A percentile compares a stretch with the other conserved stretches of the same genome.
phyloP scores from a whole-genome alignment of 495 filamentous ascomycete genomes.

The Pseudomonodictys pantanalensis region DNA sequence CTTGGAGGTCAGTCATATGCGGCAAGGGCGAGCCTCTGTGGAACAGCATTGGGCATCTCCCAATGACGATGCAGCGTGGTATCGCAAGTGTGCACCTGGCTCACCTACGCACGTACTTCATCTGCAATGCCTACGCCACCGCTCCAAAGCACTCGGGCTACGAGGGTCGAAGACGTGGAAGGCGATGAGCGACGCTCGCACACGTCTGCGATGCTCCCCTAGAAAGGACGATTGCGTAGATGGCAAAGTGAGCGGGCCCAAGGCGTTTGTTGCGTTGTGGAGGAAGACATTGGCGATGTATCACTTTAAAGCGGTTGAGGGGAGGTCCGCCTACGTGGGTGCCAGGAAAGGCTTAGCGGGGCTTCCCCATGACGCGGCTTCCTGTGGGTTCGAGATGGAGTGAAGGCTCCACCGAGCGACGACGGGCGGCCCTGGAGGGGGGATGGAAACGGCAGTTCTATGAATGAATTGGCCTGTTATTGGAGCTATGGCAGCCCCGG shows the following conservation, averaged over 20 bases:
- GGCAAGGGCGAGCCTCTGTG: too few species aligned
- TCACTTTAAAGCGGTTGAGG: not conserved
- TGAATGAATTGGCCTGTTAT: too few species aligned
- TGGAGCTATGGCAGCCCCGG: too few species aligned
- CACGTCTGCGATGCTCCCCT: not conserved
- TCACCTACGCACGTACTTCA: not conserved
- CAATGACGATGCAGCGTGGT: not conserved
- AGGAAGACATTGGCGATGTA: not conserved
- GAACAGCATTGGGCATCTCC: too few species aligned
- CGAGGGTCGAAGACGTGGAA: not conserved
- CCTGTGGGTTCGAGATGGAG: too few species aligned
- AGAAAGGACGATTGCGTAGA: not conserved
- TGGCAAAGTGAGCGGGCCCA: not conserved
- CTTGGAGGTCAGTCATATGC: too few species aligned
- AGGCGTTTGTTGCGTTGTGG: not conserved
- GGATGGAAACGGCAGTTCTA: too few species aligned
- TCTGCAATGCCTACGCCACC: too few species aligned
- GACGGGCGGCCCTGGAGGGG: too few species aligned
- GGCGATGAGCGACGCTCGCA: not conserved
- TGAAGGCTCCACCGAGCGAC: too few species aligned
- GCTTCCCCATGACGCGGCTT: too few species aligned
- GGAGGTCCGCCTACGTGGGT: not conserved
- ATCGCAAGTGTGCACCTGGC: not conserved
- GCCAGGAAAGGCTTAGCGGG: not conserved
- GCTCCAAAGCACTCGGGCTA: too few species aligned